Conservation (phyloP, 2,329 filamentous ascomycete genomes). For the Mycogone perniciosa region DNA sequence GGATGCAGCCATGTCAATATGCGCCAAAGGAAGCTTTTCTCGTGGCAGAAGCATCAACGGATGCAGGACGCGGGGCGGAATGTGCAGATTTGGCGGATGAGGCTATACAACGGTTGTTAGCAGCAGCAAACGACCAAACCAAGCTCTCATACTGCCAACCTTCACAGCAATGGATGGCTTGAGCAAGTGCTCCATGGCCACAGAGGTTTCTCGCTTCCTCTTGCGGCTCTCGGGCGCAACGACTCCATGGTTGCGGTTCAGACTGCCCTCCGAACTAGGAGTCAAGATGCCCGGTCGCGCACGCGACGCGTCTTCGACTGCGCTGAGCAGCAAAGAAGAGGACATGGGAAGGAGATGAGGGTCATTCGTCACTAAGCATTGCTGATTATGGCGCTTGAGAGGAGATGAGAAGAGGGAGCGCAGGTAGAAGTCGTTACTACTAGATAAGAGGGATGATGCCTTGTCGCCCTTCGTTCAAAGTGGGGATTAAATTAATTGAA, state of each 20-base stretch:
- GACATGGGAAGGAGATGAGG: constrained; percentile 23
- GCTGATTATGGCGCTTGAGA: neutral
- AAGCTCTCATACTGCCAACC: constrained; percentile 27
- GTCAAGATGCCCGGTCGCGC: constrained; percentile 36
- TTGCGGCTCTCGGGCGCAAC: constrained; percentile 25
- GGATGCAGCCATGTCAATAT: constrained; percentile 50
- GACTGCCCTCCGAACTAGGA: constrained; percentile 33
- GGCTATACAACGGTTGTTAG: constrained; percentile 34
- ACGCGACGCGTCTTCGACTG: constrained; percentile 43
- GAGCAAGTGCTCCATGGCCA: constrained; percentile 46
- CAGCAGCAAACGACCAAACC: neutral
- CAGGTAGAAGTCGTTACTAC: neutral
- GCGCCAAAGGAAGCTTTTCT: constrained; percentile 53
- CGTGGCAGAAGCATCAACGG: constrained; percentile 58
- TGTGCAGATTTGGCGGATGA: constrained; percentile 46
- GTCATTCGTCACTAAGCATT: constrained; percentile 18
- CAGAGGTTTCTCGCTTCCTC: constrained; percentile 31
- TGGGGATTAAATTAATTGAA: neutral
- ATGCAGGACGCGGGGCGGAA: constrained; percentile 49
- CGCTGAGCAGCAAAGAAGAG: constrained; percentile 27
- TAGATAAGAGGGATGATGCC: constrained; percentile 6
- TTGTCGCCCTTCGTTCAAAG: constrained; percentile 2
- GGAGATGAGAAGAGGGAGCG: neutral
- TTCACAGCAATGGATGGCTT: constrained; percentile 47
- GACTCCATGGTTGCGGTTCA: constrained; percentile 29